Conservation (phyloP, 768 basidiomycete genomes). For the Boletus reticuloceps region DNA sequence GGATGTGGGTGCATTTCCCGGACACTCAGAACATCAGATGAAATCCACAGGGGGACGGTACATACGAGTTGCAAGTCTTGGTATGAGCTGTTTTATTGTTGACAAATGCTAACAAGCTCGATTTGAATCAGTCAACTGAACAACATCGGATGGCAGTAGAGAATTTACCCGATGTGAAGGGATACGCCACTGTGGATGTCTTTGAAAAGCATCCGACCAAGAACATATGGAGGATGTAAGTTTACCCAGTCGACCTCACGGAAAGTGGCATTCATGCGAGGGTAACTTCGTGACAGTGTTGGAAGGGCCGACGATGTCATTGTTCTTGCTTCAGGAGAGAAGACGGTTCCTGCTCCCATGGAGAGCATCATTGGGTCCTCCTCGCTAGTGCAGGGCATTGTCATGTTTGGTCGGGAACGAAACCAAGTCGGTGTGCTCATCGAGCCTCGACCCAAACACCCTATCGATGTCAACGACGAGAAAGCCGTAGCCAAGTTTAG, state of each 20-base stretch:
- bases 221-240: conserved; percentile 37
- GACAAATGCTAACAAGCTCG: not conserved
- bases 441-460: conserved; percentile 18
- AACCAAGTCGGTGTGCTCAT: conserved; percentile 33
- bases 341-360: conserved; percentile 28
- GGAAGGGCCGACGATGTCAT: conserved; percentile 38
- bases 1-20: conserved; percentile 36
- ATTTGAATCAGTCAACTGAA: not conserved
- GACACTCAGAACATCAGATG: conserved; percentile 25
- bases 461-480: conserved; percentile 21
- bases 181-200: conserved; percentile 44
- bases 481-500: conserved; percentile 28
- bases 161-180: conserved; percentile 39
- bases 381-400: conserved; percentile 17
- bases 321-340: conserved; percentile 24
- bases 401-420: conserved; percentile 37
- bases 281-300: conserved; percentile 3
- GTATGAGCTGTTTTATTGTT: conserved; percentile 20
- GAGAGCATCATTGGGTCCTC: conserved; percentile 24
- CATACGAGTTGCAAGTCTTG: conserved; percentile 38
- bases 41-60: conserved; percentile 31
- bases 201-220: conserved; percentile 44
- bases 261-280: not conserved
- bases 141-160: conserved; percentile 12
- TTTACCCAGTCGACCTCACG: not conserved